Evolutionary conservation across 1,284 basidiomycete genomes (phyloP), one percentile per base, ranked within the genome.

Genomic region (Trichosporon sp.): DNA sequence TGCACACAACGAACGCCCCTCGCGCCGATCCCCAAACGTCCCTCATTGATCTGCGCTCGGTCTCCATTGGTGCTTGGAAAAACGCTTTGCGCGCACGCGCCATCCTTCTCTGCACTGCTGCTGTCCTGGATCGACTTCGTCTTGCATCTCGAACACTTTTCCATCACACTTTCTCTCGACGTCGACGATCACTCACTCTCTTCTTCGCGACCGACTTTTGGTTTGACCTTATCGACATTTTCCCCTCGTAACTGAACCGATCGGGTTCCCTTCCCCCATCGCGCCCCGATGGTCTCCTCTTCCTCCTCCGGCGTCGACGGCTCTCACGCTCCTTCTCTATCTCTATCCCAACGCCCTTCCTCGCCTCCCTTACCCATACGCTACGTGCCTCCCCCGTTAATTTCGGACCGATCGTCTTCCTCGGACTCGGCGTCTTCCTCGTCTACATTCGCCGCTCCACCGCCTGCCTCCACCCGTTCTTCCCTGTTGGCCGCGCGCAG

Each of bases 21-120:
- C 49, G 27, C 49, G 49, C 49, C 25, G 49, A 54, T 54, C 49
- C 11, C 23, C 19, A 9, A 14, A n/a, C 19, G 40, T 21, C 40
- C 40, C 40, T 44, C 40, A 21, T 4, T 21, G 40, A 44, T 44
- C 40, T 44, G 27, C 49, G 49, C 49, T 54, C 49, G 49, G 49
- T 54, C 49, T 54, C 31, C 49, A 19, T 54, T 31, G 25, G 25
- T 44, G 19, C 40, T 44, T 10, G 19, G 40, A 14, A 23, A 6
- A 9, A 54, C 49, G 49, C 31, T 6, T 54, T 54, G 49, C 49
- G 49, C 49, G 49, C 49, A 54, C 49, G 49, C 49, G 49, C 49
- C 49, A n/a, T 54, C 49, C 16, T 29, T n/a, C 49, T 54, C 49
- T 25, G 49, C 49, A 27, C 31, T 54, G 29, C n/a, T 9, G 14